phyloP scores from a whole-genome alignment of 129 eudicot genomes.

The Helianthus annuus region DNA sequence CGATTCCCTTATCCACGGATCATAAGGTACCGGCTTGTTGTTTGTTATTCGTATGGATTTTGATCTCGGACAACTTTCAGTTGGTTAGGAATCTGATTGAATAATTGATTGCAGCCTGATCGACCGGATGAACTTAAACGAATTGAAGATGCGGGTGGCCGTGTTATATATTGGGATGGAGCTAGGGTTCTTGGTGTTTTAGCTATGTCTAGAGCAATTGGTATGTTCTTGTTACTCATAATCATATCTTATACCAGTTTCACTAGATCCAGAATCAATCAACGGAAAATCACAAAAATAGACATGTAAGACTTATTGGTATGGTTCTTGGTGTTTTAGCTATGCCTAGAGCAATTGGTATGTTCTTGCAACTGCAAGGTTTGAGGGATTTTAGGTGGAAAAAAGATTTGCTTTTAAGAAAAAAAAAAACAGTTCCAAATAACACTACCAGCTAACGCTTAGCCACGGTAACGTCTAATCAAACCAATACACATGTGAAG shows the following conservation, averaged over 20 bases:
- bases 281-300: too few species aligned
- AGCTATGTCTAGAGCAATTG: slow-evolving; percentile 97
- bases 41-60: too few species aligned
- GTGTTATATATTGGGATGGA: slow-evolving; percentile 95
- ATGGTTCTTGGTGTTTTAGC: slow-evolving; percentile 90
- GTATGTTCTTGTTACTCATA: slow-evolving; percentile 36
- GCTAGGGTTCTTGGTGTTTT: slow-evolving; percentile 89
- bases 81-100: too few species aligned
- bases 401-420: too few species aligned
- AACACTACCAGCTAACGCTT: too few species aligned
- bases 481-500: too few species aligned
- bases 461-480: too few species aligned
- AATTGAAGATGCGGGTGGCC: slow-evolving; percentile 88
- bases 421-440: too few species aligned
- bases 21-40: slow-evolving; percentile 58
- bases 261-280: not conserved
- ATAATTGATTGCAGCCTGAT: slow-evolving; percentile 55
- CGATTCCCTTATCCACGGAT: slow-evolving; percentile 76
- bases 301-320: too few species aligned
- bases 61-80: too few species aligned
- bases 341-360: slow-evolving; percentile 95
- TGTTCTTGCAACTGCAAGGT: too few species aligned
- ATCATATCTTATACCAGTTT: not conserved
- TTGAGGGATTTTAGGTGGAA: too few species aligned
- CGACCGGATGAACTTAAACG: slow-evolving; percentile 78